Percentiles rank a stretch among this genome's conserved stretches.
phyloP scores from a whole-genome alignment of 108 stramenopile species.

The Parietichytrium sp. region DNA sequence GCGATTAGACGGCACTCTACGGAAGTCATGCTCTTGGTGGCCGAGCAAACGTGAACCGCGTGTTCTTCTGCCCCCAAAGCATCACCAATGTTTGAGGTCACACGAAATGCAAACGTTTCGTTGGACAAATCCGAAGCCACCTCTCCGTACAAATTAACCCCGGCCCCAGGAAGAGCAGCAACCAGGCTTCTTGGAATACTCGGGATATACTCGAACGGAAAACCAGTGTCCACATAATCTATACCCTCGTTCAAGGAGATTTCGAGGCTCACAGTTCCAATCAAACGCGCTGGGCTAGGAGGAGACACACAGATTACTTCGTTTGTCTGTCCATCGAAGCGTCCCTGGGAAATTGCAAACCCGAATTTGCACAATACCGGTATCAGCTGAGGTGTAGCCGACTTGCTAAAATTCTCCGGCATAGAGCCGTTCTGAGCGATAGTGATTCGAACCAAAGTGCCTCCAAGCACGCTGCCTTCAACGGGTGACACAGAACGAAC shows the following conservation, averaged over 20 bases:
- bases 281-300: not conserved
- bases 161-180: too few species aligned
- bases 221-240: not conserved
- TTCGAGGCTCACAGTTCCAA: not conserved
- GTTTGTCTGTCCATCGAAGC: not conserved
- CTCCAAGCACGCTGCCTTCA: not conserved
- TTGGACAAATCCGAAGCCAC: too few species aligned
- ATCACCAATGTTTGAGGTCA: too few species aligned
- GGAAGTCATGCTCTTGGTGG: too few species aligned
- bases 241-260: not conserved
- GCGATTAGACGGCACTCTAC: too few species aligned
- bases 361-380: not conserved
- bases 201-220: not conserved
- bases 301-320: not conserved
- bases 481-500: not conserved
- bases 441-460: not conserved
- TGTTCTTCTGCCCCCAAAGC: too few species aligned
- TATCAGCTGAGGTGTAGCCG: not conserved
- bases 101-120: too few species aligned
- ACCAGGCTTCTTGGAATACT: too few species aligned
- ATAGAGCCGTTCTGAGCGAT: not conserved
- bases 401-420: too few species aligned
- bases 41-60: too few species aligned
- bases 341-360: not conserved
- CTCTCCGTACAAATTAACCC: too few species aligned